These are phyloP conservation scores for Trypanosoma brucei DNA, from an alignment of 208 protist genomes.

Conservation along the genomic window DNA sequence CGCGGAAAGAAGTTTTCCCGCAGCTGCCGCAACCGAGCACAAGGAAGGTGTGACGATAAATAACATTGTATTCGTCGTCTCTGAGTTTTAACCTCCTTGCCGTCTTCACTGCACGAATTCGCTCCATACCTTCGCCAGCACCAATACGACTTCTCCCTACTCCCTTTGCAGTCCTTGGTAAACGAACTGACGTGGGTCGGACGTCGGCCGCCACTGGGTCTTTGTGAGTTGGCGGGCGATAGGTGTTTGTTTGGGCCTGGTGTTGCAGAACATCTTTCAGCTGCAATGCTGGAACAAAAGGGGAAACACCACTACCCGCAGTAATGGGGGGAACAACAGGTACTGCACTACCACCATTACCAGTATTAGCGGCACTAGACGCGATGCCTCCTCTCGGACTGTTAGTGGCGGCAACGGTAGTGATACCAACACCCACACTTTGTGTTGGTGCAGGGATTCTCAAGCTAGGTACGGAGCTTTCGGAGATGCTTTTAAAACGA, in stretches of 20 bases:
- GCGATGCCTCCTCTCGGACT: not conserved
- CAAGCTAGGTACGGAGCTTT: too few relatives aligned
- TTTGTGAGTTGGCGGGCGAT: not conserved
- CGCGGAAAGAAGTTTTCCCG: constrained; percentile 55
- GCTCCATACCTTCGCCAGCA: not conserved
- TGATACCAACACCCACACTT: too few relatives aligned
- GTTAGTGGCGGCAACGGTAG: constrained; percentile 4
- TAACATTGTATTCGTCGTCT: constrained; percentile 24
- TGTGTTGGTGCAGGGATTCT: too few relatives aligned
- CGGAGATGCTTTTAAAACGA: too few relatives aligned
- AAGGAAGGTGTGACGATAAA: constrained; percentile 70
- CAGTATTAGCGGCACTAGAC: too few relatives aligned
- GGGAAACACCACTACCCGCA: not conserved
- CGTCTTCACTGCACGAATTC: not conserved
- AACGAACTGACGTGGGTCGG: not conserved
- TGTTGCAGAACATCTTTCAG: constrained; percentile 20
- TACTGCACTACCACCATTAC: not conserved
- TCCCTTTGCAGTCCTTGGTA: constrained; percentile 2
- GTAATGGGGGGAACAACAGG: not conserved
- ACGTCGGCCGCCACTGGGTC: not conserved
- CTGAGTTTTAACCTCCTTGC: constrained; percentile 3
- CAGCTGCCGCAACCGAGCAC: constrained; percentile 45
- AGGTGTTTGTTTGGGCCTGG: too few relatives aligned
- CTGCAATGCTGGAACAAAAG: constrained; percentile 14
- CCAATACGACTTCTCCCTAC: not conserved